These are phyloP conservation scores for Stemphylium lycopersici DNA, from an alignment of 2,329 filamentous ascomycete genomes.

Conservation along the genomic window DNA sequence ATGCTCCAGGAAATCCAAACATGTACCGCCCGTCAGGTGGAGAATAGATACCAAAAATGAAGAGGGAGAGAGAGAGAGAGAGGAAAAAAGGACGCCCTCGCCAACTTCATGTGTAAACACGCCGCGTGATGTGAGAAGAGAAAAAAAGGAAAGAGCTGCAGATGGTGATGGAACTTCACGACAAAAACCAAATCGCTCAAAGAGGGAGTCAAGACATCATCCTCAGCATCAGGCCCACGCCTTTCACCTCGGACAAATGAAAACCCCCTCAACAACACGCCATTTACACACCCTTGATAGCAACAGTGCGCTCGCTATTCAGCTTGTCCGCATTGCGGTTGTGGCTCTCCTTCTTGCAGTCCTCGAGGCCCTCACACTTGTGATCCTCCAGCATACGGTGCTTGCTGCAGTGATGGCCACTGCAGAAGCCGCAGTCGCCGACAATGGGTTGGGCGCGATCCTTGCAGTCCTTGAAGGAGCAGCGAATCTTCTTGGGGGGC, in stretches of 20 bases:
- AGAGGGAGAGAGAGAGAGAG: too few relatives aligned
- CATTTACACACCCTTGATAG: conserved; percentile 77
- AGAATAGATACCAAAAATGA: too few relatives aligned
- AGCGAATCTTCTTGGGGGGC: conserved; percentile 79
- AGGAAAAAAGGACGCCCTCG: too few relatives aligned
- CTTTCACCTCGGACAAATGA: too few relatives aligned
- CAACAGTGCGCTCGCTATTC: conserved; percentile 89
- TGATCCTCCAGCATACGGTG: conserved; percentile 94
- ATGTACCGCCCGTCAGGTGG: too few relatives aligned
- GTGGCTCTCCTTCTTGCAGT: conserved; percentile 97
- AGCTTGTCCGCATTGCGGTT: conserved; percentile 92
- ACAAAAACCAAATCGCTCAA: conserved; percentile 47
- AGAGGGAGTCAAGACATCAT: background rate
- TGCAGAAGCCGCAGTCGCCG: conserved; percentile 94
- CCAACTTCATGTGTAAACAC: too few relatives aligned
- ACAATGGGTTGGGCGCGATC: conserved; percentile 89
- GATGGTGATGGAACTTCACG: background rate
- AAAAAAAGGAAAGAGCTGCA: conserved; percentile 7
- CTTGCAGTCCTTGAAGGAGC: conserved; percentile 88
- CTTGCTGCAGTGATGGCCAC: conserved; percentile 92
- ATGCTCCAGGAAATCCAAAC: too few relatives aligned
- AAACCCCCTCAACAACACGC: too few relatives aligned
- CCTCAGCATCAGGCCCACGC: too few relatives aligned
- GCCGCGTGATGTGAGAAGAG: background rate
- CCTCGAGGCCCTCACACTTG: conserved; percentile 89